A percentile compares a stretch with the other conserved stretches of the same genome.
Evolutionary conservation across 148 eudicot genomes (phyloP).

Genomic region (Rhododendron molle): DNA sequence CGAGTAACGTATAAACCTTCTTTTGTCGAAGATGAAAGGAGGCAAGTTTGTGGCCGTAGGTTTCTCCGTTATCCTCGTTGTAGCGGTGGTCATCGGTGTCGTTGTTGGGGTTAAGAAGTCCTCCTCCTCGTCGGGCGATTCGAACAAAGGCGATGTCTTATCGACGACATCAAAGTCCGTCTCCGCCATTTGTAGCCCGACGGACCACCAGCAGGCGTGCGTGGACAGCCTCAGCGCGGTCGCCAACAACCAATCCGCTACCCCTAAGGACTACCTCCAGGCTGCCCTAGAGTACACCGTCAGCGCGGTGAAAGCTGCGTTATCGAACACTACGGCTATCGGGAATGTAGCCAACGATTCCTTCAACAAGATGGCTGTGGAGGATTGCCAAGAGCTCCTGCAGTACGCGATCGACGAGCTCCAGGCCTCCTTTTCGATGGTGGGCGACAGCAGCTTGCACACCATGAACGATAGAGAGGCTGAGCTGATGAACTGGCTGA

Average conservation of each 20-base stretch:
- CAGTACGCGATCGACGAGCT: conserved; percentile 39
- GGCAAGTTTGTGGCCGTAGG: conserved; percentile 35
- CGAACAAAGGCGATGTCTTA: conserved; percentile 3
- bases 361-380: conserved; percentile 31
- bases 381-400: conserved; percentile 58
- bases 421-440: conserved; percentile 16
- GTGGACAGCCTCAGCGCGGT: conserved; percentile 28
- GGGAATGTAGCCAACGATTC: conserved; percentile 22
- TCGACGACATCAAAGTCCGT: conserved; percentile 34
- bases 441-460: conserved; percentile 12
- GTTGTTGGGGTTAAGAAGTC: neutral
- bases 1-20: neutral
- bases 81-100: conserved; percentile 37
- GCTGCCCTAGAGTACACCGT: conserved; percentile 30
- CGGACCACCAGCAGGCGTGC: conserved; percentile 48
- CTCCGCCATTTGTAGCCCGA: conserved; percentile 39
- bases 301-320: conserved; percentile 21
- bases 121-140: neutral
- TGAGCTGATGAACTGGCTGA: conserved; percentile 63
- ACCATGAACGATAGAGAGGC: conserved; percentile 13
- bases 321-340: conserved; percentile 14
- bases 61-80: conserved; percentile 33
- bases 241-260: conserved; percentile 36
- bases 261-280: conserved; percentile 38
- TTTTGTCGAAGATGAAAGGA: conserved; percentile 15